Evolutionary conservation across 2,329 filamentous ascomycete species (phyloP).

Genomic region (Fusarium pseudocircinatum): DNA sequence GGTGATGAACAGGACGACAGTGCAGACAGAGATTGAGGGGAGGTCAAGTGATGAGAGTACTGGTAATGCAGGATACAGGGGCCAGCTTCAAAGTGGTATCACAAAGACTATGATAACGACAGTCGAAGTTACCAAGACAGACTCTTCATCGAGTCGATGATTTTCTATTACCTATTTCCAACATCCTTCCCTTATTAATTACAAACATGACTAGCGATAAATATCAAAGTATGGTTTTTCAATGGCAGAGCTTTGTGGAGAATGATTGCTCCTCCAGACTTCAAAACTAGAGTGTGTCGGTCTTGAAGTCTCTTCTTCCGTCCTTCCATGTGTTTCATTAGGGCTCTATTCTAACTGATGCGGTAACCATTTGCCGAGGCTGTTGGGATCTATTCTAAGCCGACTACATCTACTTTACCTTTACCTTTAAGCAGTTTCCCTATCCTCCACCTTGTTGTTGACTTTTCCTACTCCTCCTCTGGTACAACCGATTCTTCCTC

Average conservation of each 20-base stretch:
- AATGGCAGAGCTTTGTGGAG: background rate
- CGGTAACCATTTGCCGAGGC: too few species aligned
- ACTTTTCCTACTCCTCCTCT: background rate
- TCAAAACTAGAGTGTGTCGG: accelerated
- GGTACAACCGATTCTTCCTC: background rate
- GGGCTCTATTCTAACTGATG: background rate
- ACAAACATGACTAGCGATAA: background rate
- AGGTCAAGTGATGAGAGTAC: conserved; percentile 41
- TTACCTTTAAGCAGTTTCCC: background rate
- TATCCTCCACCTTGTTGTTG: background rate
- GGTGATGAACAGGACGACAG: conserved; percentile 25
- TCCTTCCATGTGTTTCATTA: background rate
- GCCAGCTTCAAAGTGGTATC: conserved; percentile 29
- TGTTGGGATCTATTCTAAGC: background rate
- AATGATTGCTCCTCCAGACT: background rate
- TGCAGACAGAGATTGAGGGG: conserved; percentile 35
- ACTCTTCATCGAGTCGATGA: background rate
- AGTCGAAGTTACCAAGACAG: conserved; percentile 28
- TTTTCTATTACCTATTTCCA: background rate
- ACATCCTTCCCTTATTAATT: too few species aligned
- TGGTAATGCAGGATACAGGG: conserved; percentile 2
- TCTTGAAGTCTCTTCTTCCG: background rate
- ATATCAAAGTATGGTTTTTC: background rate
- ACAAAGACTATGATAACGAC: conserved; percentile 46
- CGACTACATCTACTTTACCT: background rate